Percentiles rank a stretch among this genome's conserved stretches.
Conservation (phyloP, 139 green algal genomes). For the Picochlorum sp. region DNA sequence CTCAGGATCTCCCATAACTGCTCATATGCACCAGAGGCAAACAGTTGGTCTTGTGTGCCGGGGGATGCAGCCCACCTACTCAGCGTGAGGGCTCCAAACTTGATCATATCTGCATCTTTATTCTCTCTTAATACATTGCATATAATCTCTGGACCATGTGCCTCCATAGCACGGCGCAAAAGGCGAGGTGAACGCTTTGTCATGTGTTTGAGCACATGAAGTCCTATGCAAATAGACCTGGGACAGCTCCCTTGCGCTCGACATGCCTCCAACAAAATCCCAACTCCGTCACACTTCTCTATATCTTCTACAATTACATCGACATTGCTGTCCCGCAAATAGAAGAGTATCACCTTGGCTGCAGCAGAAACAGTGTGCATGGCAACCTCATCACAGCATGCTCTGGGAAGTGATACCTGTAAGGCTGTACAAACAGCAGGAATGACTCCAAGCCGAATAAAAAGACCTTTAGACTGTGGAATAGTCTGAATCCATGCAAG, state of each 20-base stretch:
- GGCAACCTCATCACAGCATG: no score
- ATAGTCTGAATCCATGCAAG: no score
- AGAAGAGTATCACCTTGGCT: background rate
- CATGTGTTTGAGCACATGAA: background rate
- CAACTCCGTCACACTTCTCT: background rate
- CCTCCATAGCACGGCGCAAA: background rate
- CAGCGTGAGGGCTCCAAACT: background rate
- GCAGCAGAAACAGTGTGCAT: background rate
- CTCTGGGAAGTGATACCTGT: no score
- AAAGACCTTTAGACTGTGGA: no score
- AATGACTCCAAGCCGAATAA: no score
- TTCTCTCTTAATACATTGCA: background rate
- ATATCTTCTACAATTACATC: background rate
- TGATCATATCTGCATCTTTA: background rate
- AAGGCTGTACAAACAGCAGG: no score
- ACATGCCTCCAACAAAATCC: background rate
- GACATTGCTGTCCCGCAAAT: background rate
- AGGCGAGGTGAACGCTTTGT: background rate
- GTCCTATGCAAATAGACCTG: background rate
- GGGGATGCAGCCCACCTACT: background rate
- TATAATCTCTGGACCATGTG: background rate
- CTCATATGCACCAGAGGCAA: background rate
- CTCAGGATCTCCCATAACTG: background rate
- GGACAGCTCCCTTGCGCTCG: background rate
- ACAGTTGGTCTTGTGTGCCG: background rate